Evolutionary conservation across 2,329 filamentous ascomycete species (phyloP).

Genomic region (Aureobasidium mangrovei): DNA sequence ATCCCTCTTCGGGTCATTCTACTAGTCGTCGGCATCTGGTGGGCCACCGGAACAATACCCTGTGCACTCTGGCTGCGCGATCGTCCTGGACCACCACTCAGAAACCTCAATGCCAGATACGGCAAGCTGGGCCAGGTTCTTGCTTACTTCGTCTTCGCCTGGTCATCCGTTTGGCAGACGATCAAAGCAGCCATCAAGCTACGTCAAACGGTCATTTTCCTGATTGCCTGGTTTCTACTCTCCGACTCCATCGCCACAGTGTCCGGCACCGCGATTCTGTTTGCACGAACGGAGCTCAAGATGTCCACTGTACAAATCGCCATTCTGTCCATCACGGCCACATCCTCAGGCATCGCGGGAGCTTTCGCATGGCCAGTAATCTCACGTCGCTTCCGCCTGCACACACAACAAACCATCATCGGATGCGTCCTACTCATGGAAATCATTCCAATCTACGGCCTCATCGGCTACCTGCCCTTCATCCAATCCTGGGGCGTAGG

Average conservation of each 20-base stretch:
- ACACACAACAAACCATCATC: constrained; percentile 74
- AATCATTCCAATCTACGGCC: constrained; percentile 78
- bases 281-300: constrained; percentile 80
- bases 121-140: constrained; percentile 23
- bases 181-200: constrained; percentile 60
- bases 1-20: constrained; percentile 75
- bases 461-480: constrained; percentile 73
- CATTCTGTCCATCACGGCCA: constrained; percentile 82
- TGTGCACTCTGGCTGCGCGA: constrained; percentile 75
- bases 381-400: constrained; percentile 56
- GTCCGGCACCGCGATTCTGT: constrained; percentile 85
- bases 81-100: constrained; percentile 73
- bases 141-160: constrained; percentile 70
- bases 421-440: constrained; percentile 79
- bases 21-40: constrained; percentile 77
- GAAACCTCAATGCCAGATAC: constrained; percentile 5
- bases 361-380: constrained; percentile 80
- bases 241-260: constrained; percentile 90
- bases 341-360: constrained; percentile 72
- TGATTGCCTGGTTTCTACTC: constrained; percentile 82
- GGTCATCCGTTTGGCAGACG: constrained; percentile 73
- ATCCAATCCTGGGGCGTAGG: constrained; percentile 63
- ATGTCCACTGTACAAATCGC: constrained; percentile 82
- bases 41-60: constrained; percentile 78
- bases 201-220: constrained; percentile 63